Percentiles rank a stretch among this genome's conserved stretches.
Conservation (phyloP, 73 alveolate genomes). For the Tetrahymena borealis region DNA sequence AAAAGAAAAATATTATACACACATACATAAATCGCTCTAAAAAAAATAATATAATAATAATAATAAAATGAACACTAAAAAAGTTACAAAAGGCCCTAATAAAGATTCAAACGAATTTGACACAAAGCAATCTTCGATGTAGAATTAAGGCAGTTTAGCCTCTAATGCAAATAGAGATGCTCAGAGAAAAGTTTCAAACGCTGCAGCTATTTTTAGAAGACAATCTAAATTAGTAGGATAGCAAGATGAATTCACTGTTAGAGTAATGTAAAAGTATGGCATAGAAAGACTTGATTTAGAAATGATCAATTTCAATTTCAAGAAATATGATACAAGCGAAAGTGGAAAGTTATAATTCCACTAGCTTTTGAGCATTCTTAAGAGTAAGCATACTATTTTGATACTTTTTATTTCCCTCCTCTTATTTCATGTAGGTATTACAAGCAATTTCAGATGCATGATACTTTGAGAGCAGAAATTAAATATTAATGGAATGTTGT, state of each 20-base stretch:
- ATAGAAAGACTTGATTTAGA: neutral
- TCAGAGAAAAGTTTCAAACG: neutral
- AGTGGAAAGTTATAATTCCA: neutral
- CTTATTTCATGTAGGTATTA: too few relatives aligned
- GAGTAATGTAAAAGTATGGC: neutral
- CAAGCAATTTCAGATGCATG: too few relatives aligned
- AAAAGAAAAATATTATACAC: too few relatives aligned
- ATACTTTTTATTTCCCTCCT: neutral
- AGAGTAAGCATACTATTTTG: neutral
- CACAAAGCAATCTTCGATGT: neutral
- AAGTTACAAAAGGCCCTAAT: neutral
- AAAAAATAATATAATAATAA: neutral
- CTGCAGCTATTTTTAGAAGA: neutral
- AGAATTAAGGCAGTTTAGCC: neutral
- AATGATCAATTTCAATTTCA: neutral
- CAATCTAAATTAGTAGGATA: neutral
- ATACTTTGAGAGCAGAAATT: too few relatives aligned
- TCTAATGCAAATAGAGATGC: neutral
- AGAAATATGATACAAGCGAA: neutral
- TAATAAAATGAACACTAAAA: neutral
- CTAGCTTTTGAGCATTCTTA: neutral
- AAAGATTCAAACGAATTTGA: neutral
- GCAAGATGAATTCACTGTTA: neutral
- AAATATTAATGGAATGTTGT: too few relatives aligned
- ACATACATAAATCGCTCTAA: neutral